A percentile compares a stretch with the other conserved stretches of the same genome.
Conservation (phyloP, 805 yeast genomes). For the Ogataea paradorogensis region DNA sequence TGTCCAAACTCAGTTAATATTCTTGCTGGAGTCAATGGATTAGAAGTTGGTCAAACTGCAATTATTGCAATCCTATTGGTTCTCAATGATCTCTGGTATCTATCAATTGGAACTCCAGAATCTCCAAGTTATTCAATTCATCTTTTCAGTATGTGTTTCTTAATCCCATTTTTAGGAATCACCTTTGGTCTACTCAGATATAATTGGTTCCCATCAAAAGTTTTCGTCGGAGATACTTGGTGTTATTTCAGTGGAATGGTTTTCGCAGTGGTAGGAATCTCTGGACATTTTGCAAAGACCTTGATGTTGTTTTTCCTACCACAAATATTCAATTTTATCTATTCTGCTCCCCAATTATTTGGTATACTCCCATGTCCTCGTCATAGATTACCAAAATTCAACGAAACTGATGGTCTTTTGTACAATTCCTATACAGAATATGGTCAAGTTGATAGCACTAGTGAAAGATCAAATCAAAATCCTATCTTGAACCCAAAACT, state of each 20-base stretch:
- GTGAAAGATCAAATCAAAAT: slow-evolving; percentile 4
- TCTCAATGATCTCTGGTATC: slow-evolving; percentile 72
- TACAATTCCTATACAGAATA: slow-evolving; percentile 64
- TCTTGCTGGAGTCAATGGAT: slow-evolving; percentile 92
- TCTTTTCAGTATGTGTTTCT: slow-evolving; percentile 69
- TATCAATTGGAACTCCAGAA: slow-evolving; percentile 33
- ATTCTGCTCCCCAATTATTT: slow-evolving; percentile 90
- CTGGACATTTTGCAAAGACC: slow-evolving; percentile 96
- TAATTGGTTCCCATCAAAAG: slow-evolving; percentile 90
- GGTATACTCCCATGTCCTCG: slow-evolving; percentile 90
- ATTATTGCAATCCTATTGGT: slow-evolving; percentile 70
- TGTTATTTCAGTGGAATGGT: slow-evolving; percentile 99
- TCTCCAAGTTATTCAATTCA: slow-evolving; percentile 76
- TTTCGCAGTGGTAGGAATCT: slow-evolving; percentile 92
- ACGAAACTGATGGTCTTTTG: slow-evolving; percentile 63
- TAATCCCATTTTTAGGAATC: slow-evolving; percentile 86
- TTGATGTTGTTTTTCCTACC: slow-evolving; percentile 82
- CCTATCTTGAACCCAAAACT: slow-evolving; percentile 27
- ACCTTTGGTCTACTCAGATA: slow-evolving; percentile 69
- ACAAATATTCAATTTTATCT: slow-evolving; percentile 85
- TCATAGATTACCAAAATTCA: slow-evolving; percentile 84
- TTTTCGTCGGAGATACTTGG: slow-evolving; percentile 96
- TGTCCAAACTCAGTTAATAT: slow-evolving; percentile 96
- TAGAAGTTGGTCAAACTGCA: slow-evolving; percentile 93
- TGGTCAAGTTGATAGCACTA: slow-evolving; percentile 18